Base-by-base conservation (phyloP, 345 rosid species). In the Bretschneidera sinensis region DNA sequence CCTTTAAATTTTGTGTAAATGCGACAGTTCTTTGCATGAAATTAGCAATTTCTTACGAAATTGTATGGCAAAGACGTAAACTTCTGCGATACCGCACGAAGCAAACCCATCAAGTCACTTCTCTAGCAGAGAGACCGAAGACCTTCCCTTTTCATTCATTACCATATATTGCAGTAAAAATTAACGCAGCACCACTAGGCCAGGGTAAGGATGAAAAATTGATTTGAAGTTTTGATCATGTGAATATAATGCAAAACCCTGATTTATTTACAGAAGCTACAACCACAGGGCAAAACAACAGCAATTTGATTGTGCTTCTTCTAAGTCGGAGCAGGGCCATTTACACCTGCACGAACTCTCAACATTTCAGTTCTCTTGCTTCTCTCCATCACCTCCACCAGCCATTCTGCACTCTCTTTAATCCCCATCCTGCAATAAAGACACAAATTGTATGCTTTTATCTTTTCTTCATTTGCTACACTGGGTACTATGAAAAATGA, bases 291-390 rank as follows among this genome's bases (percentile, higher is more conserved):
- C 24, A 51, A 48, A 71, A 51, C 57, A 55, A 50, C 43, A 16
- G 47, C 60, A 34, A 50, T 33, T 28, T 9, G 52, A 22, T 23
- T 17, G 48, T 23, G 63, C 59, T 60, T 52, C 55, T 39, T 55
- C 77, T 75, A 73, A 65, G 65, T 75, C n/a, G n/a, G n/a, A 50
- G 57, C 65, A 66, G 67, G 78, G 66, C 79, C 66, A 4, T 66
- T 59, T 64, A 58, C 72, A 21, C 88, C 89, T 17, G 88, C 77
- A 17, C 96, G 96, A 20, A 74, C 81, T 73, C 89, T 83, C 84
- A 95, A 62, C 64, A 73, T 76, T 76, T 88, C 99, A 2, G 95
- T 86, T 82, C 99, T 87, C 83, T 86, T 95, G 91, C 97, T 90
- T 78, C 89, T 84, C 73, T 86, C 95, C 98, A 95, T 95, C 68